Percentiles rank a stretch among this genome's conserved stretches.
phyloP scores from a whole-genome alignment of 1,139 yeast genomes.

The Eremothecium cymbalariae region DNA sequence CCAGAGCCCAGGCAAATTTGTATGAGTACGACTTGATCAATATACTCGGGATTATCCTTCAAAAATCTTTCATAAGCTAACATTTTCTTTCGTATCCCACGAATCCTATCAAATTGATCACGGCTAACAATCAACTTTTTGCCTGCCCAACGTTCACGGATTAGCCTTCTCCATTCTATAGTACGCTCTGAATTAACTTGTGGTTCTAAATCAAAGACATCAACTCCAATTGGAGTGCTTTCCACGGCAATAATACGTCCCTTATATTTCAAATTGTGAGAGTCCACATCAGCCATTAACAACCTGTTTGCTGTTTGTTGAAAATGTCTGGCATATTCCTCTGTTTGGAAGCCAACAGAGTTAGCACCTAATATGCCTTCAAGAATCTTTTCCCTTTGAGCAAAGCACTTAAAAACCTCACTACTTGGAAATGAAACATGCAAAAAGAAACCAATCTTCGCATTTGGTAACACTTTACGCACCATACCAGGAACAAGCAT shows the following conservation, averaged over 20 bases:
- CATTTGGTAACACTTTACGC: conserved; percentile 65
- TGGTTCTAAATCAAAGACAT: conserved; percentile 49
- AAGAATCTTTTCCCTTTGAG: conserved; percentile 70
- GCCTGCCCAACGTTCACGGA: conserved; percentile 65
- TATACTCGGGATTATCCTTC: conserved; percentile 58
- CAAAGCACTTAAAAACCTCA: conserved; percentile 90
- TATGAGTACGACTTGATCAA: conserved; percentile 64
- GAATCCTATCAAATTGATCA: conserved; percentile 77
- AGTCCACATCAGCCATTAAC: conserved; percentile 71
- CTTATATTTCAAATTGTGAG: conserved; percentile 61
- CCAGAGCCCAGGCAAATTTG: conserved; percentile 67
- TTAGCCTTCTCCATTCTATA: conserved; percentile 56
- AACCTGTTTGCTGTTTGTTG: conserved; percentile 82
- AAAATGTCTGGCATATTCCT: conserved; percentile 90
- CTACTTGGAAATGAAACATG: conserved; percentile 95
- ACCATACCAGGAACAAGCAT: conserved; percentile 82
- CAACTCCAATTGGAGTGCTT: conserved; percentile 81
- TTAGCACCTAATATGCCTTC: conserved; percentile 87
- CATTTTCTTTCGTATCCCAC: conserved; percentile 84
- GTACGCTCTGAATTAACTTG: conserved; percentile 48
- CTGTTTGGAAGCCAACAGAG: conserved; percentile 80
- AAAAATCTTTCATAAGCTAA: conserved; percentile 80
- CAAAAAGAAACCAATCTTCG: conserved; percentile 82
- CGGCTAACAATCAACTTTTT: conserved; percentile 73
- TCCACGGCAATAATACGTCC: conserved; percentile 61